A percentile compares a stretch with the other conserved stretches of the same genome.
These are phyloP conservation scores for Ettlia oleoabundans DNA, from an alignment of 139 green algal species.

Conservation along the genomic window DNA sequence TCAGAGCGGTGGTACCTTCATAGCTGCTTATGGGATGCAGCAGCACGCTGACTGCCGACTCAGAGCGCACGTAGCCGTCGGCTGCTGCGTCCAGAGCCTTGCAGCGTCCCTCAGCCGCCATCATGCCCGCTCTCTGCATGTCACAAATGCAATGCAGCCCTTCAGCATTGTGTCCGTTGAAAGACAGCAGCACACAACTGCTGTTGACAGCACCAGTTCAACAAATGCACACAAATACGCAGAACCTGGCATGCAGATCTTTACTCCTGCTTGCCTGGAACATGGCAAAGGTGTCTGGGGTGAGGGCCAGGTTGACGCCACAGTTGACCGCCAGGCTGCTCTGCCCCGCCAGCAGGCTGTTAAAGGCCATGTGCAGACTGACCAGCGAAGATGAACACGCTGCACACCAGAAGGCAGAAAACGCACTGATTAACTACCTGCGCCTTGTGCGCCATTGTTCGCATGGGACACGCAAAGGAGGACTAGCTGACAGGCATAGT, in stretches of 20 bases:
- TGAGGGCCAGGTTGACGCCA: slow-evolving; percentile 80
- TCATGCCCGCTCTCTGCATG: slow-evolving; percentile 70
- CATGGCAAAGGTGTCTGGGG: slow-evolving; percentile 56
- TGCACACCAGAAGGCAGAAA: no score
- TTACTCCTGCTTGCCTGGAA: slow-evolving; percentile 39
- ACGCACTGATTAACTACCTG: no score
- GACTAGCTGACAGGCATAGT: no score
- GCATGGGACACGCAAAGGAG: no score
- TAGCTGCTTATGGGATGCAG: slow-evolving; percentile 20
- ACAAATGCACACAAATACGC: no score
- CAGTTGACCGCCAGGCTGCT: slow-evolving; percentile 53
- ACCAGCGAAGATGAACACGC: slow-evolving; percentile 84
- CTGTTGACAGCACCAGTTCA: no score
- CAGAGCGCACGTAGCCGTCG: slow-evolving; percentile 81
- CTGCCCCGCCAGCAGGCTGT: slow-evolving; percentile 33
- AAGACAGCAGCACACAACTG: no score
- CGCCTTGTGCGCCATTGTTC: no score
- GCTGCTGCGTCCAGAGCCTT: slow-evolving; percentile 87
- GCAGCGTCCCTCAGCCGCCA: slow-evolving; percentile 83
- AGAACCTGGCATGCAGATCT: no score
- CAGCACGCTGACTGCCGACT: slow-evolving; percentile 56
- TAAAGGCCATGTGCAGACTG: slow-evolving; percentile 71
- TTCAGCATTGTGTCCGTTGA: no score
- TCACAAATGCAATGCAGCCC: not conserved
- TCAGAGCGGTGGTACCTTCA: not conserved